phyloP scores from a whole-genome alignment of 1,284 basidiomycete genomes.

The Boletus sp. region DNA sequence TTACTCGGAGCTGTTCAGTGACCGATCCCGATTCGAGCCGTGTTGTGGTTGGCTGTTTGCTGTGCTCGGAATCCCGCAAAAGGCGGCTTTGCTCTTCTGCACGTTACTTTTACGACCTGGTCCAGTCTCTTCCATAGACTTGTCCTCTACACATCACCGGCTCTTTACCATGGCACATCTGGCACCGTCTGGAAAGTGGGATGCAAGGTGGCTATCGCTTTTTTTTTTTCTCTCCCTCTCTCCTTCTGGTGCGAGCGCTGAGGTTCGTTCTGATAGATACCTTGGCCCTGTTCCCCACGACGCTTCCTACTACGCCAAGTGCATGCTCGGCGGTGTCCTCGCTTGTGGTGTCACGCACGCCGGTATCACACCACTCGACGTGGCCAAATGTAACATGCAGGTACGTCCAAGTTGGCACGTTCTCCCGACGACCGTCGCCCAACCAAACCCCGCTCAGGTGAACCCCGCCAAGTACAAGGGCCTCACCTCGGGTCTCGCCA shows the following conservation, averaged over 20 bases:
- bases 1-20: too few relatives aligned
- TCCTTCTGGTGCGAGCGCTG: background rate
- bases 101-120: conserved; percentile 1
- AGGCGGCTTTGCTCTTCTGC: background rate
- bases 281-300: conserved; percentile 74
- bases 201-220: conserved; percentile 52
- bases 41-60: conserved; percentile 12
- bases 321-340: conserved; percentile 86
- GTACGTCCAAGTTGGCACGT: conserved; percentile 40
- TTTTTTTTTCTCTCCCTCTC: background rate
- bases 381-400: conserved; percentile 98
- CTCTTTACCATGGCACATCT: conserved; percentile 27
- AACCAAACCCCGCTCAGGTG: conserved; percentile 36
- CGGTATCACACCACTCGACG: conserved; percentile 89
- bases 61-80: background rate
- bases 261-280: conserved; percentile 47
- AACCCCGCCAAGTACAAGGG: conserved; percentile 75
- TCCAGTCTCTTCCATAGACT: background rate
- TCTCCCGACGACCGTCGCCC: background rate
- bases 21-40: too few relatives aligned
- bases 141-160: background rate
- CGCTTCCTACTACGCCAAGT: conserved; percentile 69
- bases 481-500: conserved; percentile 68
- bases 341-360: conserved; percentile 95
- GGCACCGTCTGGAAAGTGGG: conserved; percentile 55